Base-by-base conservation (phyloP, 257 asterid genomes). In the Plantago major region DNA sequence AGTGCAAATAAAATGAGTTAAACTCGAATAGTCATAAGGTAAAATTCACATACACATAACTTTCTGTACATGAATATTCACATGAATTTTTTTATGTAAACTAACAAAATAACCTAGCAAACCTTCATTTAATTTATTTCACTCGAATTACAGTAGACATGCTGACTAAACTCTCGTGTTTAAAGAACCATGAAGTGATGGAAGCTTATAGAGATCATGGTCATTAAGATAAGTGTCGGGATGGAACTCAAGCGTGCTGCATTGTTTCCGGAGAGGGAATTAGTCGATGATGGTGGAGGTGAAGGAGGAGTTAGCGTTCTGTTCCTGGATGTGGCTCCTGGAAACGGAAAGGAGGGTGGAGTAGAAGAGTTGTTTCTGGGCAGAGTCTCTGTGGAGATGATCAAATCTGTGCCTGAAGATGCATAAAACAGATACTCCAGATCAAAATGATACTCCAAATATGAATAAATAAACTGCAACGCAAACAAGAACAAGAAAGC, bases 261-360 rank as follows among this genome's bases (percentile, higher is more conserved):
- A 15, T 33, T 55, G 60, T 16, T 15, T 7, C 60, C 46, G 9
- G 60, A 55, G 7, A 37, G 42, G 4, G 43, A 15, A 11, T 22
- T 22, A 33, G 22, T 42, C 2, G 60, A 44, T 7, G 60, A 18
- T 11, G 60, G 46, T 38, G 16, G 43, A 30, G 60, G 16, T 54
- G 40, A 13, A 54, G 15, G 4, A 10, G 43, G 60, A 3, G 38
- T 33, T 5, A 13, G 22, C 1, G 60, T 74, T 58, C 76, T 58
- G 43, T 70, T 72, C n/a, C 78, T 73, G 0, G 85, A 71, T 1
- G 81, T 81, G 60, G 84, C 89, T 71, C 83, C 88, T 3, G 97
- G 99, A 10, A 68, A 71, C 58, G 82, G 44, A 16, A 67, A 52
- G 8, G 89, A 65, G 13, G 96, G 91, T 2, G 96, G 56, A 61